phyloP scores from a whole-genome alignment of 2,329 filamentous ascomycete species.

The Beauveria varroae region DNA sequence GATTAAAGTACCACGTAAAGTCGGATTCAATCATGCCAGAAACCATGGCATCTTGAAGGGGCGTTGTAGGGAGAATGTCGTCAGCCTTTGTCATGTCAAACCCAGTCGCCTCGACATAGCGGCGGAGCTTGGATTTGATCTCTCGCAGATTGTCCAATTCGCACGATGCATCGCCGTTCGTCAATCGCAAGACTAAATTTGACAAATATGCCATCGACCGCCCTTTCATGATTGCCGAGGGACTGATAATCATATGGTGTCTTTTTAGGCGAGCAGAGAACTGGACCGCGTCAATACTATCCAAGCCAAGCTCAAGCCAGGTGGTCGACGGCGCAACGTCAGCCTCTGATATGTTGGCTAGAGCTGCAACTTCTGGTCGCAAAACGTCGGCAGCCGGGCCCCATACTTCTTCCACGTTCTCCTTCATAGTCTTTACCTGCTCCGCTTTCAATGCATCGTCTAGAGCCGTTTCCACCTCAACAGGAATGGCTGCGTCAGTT shows the following conservation, averaged over 20 bases:
- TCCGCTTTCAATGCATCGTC: conserved; percentile 9
- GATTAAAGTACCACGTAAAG: conserved; percentile 75
- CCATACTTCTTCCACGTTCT: conserved; percentile 47
- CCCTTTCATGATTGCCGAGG: conserved; percentile 70
- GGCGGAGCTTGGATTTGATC: background rate
- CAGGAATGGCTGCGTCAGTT: background rate
- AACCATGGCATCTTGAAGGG: conserved; percentile 81
- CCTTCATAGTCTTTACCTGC: background rate
- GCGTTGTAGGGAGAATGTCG: conserved; percentile 64
- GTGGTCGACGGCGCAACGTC: conserved; percentile 52
- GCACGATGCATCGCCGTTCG: background rate
- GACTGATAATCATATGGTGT: conserved; percentile 50
- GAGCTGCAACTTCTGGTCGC: conserved; percentile 52
- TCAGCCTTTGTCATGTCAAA: conserved; percentile 33
- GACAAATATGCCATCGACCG: conserved; percentile 58
- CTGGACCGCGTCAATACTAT: conserved; percentile 89
- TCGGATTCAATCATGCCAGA: conserved; percentile 71
- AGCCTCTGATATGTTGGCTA: conserved; percentile 47
- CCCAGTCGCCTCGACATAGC: background rate
- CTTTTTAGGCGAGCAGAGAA: conserved; percentile 64
- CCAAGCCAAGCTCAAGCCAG: conserved; percentile 75
- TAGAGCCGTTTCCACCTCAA: background rate
- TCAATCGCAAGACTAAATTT: conserved; percentile 10
- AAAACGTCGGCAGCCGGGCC: conserved; percentile 43
- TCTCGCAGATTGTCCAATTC: background rate